Base-by-base conservation (phyloP, 352 stramenopile species). In the Globisporangium nagaii region DNA sequence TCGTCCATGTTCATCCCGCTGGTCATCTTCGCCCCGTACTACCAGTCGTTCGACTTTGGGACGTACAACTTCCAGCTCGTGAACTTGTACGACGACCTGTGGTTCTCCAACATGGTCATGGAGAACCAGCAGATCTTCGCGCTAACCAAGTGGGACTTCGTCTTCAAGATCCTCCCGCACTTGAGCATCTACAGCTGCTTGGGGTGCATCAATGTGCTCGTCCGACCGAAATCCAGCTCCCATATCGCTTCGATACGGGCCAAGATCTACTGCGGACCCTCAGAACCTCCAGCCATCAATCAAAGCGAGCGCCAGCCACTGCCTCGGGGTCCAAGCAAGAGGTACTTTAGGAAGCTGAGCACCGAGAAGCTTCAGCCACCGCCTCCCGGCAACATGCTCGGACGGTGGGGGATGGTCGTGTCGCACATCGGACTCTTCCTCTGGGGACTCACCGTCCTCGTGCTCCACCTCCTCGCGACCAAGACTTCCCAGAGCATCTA, bases 391-490 rank as follows among this genome's bases (percentile, higher is more conserved):
- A 54, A 54, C 24, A 53, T 34, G 11, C 45, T 53, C 10, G 44
- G 34, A 1, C 42, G 24, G 24, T 48, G 39, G 32, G 44, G 44
- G 2, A 54, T 60, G 54, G 24, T 46, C 36, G 11, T 34, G 11
- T 49, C 43, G 2, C 54, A 60, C 45, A 30, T 39, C 4, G 28
- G 31, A n/a, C 54, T 60, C 43, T 48, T 60, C 32, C 8, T 48
- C 25, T 60, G 54, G 54, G 54, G 35, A 22, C 36, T 54, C 36
- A n/a, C 45, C 15, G 36, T 60, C 28, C 45, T 60, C 27, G 24
- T 35, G 11, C 37, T 62, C 8, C 46, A 62, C 20, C 46, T 66
- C 36, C 63, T 57, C 41, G 55, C 59, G 30, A 56, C 60, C 13
- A 12, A 12, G 6, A 40, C 59, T 4, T 53, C 60, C 11, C 49